Percentiles rank a stretch among this genome's conserved stretches.
Evolutionary conservation across 352 stramenopile genomes (phyloP).

Genomic region (Pythium scleroteichum): DNA sequence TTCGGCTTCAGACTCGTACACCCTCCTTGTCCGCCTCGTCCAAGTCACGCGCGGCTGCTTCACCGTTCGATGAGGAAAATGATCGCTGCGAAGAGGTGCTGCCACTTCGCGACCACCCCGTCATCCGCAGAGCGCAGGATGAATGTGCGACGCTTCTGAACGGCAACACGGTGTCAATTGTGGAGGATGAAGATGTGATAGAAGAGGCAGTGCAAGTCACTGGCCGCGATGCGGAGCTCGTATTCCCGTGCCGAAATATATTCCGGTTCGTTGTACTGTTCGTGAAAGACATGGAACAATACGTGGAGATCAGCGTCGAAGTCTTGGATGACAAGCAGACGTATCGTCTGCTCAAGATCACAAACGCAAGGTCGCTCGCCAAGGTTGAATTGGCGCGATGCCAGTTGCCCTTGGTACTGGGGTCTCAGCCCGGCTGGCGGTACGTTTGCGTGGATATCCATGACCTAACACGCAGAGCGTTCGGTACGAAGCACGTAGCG

Average conservation of each 20-base stretch:
- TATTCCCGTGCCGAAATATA: slow-evolving; percentile 66
- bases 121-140: slow-evolving; percentile 51
- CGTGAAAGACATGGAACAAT: slow-evolving; percentile 77
- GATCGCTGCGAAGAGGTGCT: slow-evolving; percentile 32
- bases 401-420: slow-evolving; percentile 66
- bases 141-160: slow-evolving; percentile 65
- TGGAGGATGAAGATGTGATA: slow-evolving; percentile 76
- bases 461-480: slow-evolving; percentile 62
- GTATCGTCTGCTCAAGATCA: slow-evolving; percentile 62
- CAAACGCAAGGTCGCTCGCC: slow-evolving; percentile 72
- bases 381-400: slow-evolving; percentile 50
- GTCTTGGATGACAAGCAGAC: slow-evolving; percentile 67
- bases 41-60: background rate
- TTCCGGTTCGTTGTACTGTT: slow-evolving; percentile 86
- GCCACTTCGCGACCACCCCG: slow-evolving; percentile 50
- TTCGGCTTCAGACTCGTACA: slow-evolving; percentile 7
- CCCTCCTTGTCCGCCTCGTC: slow-evolving; percentile 8
- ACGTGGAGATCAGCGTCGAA: slow-evolving; percentile 70
- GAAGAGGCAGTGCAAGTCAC: slow-evolving; percentile 78
- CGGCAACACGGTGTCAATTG: slow-evolving; percentile 62
- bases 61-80: slow-evolving; percentile 6
- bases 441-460: slow-evolving; percentile 82
- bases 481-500: slow-evolving; percentile 69
- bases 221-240: slow-evolving; percentile 64
- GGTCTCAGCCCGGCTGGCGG: slow-evolving; percentile 45